Evolutionary conservation across 2,329 filamentous ascomycete genomes (phyloP), one percentile per base, ranked within the genome.

Genomic region (Penicillium griseofulvum): DNA sequence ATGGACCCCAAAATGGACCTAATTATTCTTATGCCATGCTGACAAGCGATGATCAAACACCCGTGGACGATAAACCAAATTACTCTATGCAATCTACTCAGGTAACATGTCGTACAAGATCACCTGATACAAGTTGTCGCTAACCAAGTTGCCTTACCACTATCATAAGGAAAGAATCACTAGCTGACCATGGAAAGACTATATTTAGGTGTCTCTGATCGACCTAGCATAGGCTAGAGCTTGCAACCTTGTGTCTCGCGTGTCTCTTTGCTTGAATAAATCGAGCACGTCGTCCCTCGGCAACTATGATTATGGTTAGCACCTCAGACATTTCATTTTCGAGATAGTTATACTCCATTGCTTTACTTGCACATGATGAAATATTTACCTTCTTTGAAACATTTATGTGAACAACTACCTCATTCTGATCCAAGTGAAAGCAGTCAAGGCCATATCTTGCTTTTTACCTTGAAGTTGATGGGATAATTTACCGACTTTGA

Each of bases 391-490:
- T 3, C n/a, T 16, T 39, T 24, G 41, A 41, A 22, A 41, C 22
- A 2, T 16, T 14, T 17, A 24, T 41, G 46, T 31, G 10, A 39
- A 41, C 17, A 10, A 8, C 16, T n/a, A 49, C n/a, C 34, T 41
- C 46, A 41, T 5, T 41, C 46, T 31, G 46, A 49, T 41, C 24
- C 12, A 17, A 22, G 17, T n/a, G 26, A 41, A 41, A 49, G 34
- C 17, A 31, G n/a, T 11, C 8, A 24, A 19, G 17, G 46, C 34
- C 16, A 22, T n/a, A 3, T 28, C 9, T 22, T 36, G n/a, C 14
- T 44, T 12, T 45, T n/a, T 9, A 28, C 2, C 12, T 7, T 48
- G 22, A 47, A 34, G 33, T 16, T 8, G 22, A n/a, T 12, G 11
- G 12, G n/a, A 31, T 9, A 31, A 11, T 24, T 41, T n/a, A 10